Evolutionary conservation across 768 basidiomycete species (phyloP).

Genomic region (Glaciozyma martinii): DNA sequence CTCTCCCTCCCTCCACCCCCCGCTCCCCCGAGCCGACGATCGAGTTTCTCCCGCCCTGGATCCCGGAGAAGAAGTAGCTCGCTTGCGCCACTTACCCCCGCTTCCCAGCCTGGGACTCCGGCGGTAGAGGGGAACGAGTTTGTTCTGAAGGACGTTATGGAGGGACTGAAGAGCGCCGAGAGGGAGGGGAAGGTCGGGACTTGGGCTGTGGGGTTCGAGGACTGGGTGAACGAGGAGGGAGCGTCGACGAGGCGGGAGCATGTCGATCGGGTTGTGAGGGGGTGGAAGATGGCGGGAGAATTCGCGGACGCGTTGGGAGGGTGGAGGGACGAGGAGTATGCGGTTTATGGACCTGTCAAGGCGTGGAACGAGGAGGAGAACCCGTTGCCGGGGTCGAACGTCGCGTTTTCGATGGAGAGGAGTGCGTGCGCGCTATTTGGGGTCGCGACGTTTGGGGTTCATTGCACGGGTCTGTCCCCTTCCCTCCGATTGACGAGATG

Average conservation of each 20-base stretch:
- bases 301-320: constrained; percentile 45
- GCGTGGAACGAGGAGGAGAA: constrained; percentile 47
- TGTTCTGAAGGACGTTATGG: background rate
- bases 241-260: constrained; percentile 26
- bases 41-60: constrained; percentile 38
- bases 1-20: background rate
- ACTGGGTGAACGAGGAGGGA: constrained; percentile 32
- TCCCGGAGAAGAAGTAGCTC: background rate
- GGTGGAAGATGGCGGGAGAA: constrained; percentile 38
- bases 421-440: constrained; percentile 83
- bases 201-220: constrained; percentile 29
- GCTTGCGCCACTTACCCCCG: background rate
- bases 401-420: constrained; percentile 80
- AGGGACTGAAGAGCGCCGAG: background rate
- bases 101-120: background rate
- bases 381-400: constrained; percentile 51
- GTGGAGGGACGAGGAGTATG: constrained; percentile 79
- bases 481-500: background rate
- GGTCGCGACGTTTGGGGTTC: constrained; percentile 81
- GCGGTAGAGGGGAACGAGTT: background rate
- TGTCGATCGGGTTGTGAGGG: constrained; percentile 33
- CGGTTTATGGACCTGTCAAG: constrained; percentile 45
- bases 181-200: background rate
- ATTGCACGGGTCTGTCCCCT: constrained; percentile 53
- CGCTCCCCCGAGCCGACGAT: constrained; percentile 37